These are phyloP conservation scores for Sarcodon aspratus DNA, from an alignment of 768 basidiomycete species.

Conservation along the genomic window DNA sequence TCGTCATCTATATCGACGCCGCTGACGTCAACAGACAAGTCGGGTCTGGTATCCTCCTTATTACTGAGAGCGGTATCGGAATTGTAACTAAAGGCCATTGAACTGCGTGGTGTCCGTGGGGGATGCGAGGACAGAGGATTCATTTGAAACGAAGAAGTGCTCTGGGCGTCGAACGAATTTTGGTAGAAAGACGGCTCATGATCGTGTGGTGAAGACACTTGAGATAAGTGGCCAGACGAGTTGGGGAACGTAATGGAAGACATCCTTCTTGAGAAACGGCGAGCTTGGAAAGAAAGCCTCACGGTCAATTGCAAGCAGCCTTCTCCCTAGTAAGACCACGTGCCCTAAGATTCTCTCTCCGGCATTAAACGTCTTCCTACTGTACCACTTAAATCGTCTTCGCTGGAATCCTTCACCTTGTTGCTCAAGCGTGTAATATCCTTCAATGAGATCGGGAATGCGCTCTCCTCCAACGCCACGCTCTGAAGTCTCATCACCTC, in stretches of 20 bases:
- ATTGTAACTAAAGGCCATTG: slow-evolving; percentile 21
- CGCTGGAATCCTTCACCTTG: not conserved
- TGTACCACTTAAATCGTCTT: not conserved
- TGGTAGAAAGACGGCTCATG: slow-evolving; percentile 39
- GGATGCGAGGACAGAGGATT: slow-evolving; percentile 74
- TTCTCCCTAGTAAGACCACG: not conserved
- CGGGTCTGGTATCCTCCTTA: no score
- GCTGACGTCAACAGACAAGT: no score
- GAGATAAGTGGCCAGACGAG: slow-evolving; percentile 24
- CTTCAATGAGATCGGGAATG: slow-evolving; percentile 23
- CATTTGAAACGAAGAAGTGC: slow-evolving; percentile 56
- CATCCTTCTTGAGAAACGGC: slow-evolving; percentile 42
- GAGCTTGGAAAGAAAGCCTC: not conserved
- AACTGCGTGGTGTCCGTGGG: slow-evolving; percentile 62
- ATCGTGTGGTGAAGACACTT: slow-evolving; percentile 28
- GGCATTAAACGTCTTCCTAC: not conserved
- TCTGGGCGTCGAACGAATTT: slow-evolving; percentile 40
- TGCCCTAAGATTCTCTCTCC: not conserved
- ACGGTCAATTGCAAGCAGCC: not conserved
- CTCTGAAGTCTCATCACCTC: slow-evolving; percentile 45
- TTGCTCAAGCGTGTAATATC: slow-evolving; percentile 1
- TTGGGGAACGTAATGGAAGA: slow-evolving; percentile 57
- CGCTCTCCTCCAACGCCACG: slow-evolving; percentile 54
- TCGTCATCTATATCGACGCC: not conserved
- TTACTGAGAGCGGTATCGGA: not conserved